Conservation (phyloP, 306 rosid species). For the Medicago lupulina region DNA sequence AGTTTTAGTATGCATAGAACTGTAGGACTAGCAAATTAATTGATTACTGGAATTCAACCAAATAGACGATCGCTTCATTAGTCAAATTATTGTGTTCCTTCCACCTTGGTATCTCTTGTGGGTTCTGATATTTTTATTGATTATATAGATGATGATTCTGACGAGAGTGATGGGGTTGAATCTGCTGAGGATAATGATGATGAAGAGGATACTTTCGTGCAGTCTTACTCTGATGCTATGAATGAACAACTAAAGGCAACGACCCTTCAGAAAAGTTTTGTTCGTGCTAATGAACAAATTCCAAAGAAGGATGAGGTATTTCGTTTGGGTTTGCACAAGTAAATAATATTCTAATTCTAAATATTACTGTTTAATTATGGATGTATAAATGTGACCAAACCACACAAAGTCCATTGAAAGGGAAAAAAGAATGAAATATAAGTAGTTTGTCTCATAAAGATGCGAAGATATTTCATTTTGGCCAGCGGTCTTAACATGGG, state of each 20-base stretch:
- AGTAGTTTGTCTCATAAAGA: background rate
- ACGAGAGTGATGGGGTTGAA: slow-evolving; percentile 62
- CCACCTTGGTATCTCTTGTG: slow-evolving; percentile 13
- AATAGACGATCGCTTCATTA: slow-evolving; percentile 1
- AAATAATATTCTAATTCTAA: slow-evolving; percentile 18
- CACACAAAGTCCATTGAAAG: slow-evolving; percentile 27
- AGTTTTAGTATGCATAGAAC: slow-evolving; percentile 18
- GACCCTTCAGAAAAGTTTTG: slow-evolving; percentile 80
- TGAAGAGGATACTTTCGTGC: slow-evolving; percentile 63
- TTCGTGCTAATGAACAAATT: slow-evolving; percentile 74
- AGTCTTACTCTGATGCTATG: slow-evolving; percentile 76
- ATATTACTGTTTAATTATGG: slow-evolving; percentile 6
- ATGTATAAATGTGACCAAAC: background rate
- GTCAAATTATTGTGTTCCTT: slow-evolving; percentile 5
- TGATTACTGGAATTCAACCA: slow-evolving; percentile 20
- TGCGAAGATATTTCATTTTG: slow-evolving; percentile 6
- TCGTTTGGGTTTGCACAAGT: slow-evolving; percentile 38
- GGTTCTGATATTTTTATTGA: slow-evolving; percentile 26
- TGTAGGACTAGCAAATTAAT: slow-evolving; percentile 20
- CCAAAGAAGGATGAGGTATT: slow-evolving; percentile 73
- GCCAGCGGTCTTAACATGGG: background rate
- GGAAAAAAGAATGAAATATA: background rate
- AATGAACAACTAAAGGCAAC: slow-evolving; percentile 72
- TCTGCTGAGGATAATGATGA: slow-evolving; percentile 49
- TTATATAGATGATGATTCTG: slow-evolving; percentile 78